These are phyloP conservation scores for Pulveroboletus sp. DNA, from an alignment of 768 basidiomycete genomes.

Conservation along the genomic window DNA sequence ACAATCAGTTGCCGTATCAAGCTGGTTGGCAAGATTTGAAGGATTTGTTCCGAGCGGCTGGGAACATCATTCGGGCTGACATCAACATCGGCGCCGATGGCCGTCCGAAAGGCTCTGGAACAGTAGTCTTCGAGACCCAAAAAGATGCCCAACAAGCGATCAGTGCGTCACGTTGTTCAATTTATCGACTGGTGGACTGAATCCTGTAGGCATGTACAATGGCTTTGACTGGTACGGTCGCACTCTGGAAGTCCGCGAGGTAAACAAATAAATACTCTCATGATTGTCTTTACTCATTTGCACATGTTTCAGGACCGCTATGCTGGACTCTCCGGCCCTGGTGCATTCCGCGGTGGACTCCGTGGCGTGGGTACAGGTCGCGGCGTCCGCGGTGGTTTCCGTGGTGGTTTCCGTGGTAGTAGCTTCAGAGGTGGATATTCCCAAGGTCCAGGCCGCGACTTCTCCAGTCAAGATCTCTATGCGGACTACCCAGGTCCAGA, in stretches of 20 bases:
- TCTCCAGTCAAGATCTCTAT: constrained; percentile 86
- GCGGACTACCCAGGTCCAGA: constrained; percentile 92
- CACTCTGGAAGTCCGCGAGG: constrained; percentile 93
- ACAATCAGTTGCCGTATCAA: constrained; percentile 78
- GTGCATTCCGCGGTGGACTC: constrained; percentile 53
- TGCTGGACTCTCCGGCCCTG: constrained; percentile 73
- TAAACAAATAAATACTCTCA: constrained; percentile 29
- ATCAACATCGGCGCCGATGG: constrained; percentile 93
- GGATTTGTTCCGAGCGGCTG: constrained; percentile 93
- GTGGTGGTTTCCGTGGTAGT: constrained; percentile 50
- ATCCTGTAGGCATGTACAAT: constrained; percentile 79
- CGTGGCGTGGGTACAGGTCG: constrained; percentile 49
- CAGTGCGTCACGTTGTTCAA: constrained; percentile 46
- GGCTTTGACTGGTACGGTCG: constrained; percentile 98
- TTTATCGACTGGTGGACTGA: not conserved
- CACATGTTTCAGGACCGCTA: constrained; percentile 69
- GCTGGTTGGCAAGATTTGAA: constrained; percentile 99
- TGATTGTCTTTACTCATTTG: not conserved
- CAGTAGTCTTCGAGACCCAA: constrained; percentile 88
- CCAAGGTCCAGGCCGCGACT: constrained; percentile 54
- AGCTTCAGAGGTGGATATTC: constrained; percentile 55
- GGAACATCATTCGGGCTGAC: constrained; percentile 93
- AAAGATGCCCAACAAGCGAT: constrained; percentile 92
- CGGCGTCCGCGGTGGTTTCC: constrained; percentile 19
- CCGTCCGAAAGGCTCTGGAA: constrained; percentile 94